Percentiles rank a stretch among this genome's conserved stretches.
These are phyloP conservation scores for Spergularia azorica DNA, from an alignment of 179 eudicot genomes.

Conservation along the genomic window DNA sequence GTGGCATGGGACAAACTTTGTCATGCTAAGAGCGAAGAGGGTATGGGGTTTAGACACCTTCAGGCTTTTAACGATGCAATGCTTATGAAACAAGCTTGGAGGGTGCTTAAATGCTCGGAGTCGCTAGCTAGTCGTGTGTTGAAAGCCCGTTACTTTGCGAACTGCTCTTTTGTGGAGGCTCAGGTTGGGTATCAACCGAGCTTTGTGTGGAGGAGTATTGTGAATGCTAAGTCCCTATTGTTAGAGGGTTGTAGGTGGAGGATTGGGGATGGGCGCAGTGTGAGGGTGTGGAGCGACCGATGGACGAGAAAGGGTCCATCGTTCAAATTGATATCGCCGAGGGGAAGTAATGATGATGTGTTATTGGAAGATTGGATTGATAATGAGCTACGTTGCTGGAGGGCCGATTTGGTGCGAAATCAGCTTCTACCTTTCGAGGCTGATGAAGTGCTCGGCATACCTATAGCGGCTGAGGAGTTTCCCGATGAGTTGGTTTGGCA, in stretches of 20 bases:
- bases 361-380: background rate
- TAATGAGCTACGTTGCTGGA: background rate
- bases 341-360: background rate
- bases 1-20: background rate
- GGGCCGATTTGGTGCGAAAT: background rate
- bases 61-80: background rate
- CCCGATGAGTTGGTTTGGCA: background rate
- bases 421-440: background rate
- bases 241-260: background rate
- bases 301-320: background rate
- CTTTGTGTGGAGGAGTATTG: background rate
- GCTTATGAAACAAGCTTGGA: background rate
- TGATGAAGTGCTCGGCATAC: background rate
- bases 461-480: background rate
- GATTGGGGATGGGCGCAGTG: background rate
- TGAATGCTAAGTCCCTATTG: background rate
- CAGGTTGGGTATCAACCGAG: background rate
- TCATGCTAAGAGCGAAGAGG: background rate
- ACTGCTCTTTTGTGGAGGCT: background rate
- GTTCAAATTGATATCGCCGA: background rate
- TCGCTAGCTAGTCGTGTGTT: background rate
- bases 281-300: background rate
- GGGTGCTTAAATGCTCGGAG: background rate
- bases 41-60: background rate
- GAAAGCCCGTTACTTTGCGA: background rate